Evolutionary conservation across 2,329 filamentous ascomycete species (phyloP), one percentile per base, ranked within the genome.

Genomic region (Xylaria arbuscula): DNA sequence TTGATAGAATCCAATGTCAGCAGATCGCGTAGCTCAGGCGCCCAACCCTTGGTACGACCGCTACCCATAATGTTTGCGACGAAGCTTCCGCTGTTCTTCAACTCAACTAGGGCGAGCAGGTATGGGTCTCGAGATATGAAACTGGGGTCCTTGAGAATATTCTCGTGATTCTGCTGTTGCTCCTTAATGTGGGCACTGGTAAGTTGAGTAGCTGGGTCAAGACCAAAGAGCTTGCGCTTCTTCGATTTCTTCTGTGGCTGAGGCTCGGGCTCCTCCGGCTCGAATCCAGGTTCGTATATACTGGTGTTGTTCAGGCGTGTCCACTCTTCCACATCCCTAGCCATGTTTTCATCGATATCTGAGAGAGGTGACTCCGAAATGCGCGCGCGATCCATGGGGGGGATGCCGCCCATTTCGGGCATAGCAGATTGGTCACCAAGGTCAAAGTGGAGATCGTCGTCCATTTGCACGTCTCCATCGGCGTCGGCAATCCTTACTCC

Each of bases 51-150:
- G 73, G 90, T 90, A 71, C 92, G 89, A 45, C 90, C 92, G 70
- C 94, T 93, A 61, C 92, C 90, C 82, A 98, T 90, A 71, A 97
- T 90, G 75, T 89, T 94, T 3, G 91, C 92, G 19, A 98, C 93
- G 75, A 99, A 98, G 47, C 90, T 93, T 62, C 96, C 95, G 62
- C 88, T 93, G 82, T 92, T 94, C 80, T 98, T 96, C 87, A 98
- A 92, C 74, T 94, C 93, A 84, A 97, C 92, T 24, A 99, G 84
- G 40, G 93, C 93, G 36, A 98, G 86, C 15, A 98, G 85, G 62
- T 95, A 89, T 1, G 94, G 93, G 73, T 99, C 94, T 47, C 93
- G 90, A 1, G 95, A 93, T 53, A 99, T 84, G 80, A 97, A 97
- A 0, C 90, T 89, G 7, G 92, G 89, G 1, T 91, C 88, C 80